Percentiles rank a stretch among this genome's conserved stretches.
Conservation (phyloP, 139 green algal species). For the Chlamydomonas sp. region DNA sequence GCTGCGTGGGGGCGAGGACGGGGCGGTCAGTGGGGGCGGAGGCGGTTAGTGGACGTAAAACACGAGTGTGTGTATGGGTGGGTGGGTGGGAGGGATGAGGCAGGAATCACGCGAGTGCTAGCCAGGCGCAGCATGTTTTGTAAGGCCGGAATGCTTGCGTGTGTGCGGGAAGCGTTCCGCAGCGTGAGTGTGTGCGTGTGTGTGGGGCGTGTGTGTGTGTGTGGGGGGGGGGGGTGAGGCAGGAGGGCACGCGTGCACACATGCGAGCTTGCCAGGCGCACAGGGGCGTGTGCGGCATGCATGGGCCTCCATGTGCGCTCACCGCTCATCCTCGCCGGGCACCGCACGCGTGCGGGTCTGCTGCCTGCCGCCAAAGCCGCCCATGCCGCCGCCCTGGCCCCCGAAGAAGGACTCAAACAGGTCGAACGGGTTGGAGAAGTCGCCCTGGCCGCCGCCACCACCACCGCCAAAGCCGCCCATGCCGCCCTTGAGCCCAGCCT, state of each 20-base stretch:
- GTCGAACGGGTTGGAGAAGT: slow-evolving; percentile 95
- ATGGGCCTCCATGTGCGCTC: neutral
- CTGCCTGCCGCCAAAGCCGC: slow-evolving; percentile 41
- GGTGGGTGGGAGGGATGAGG: too few relatives aligned
- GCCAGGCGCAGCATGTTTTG: too few relatives aligned
- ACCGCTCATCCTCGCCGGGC: slow-evolving; percentile 75
- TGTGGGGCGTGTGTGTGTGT: too few relatives aligned
- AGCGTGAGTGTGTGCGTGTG: too few relatives aligned
- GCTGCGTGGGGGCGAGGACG: slow-evolving; percentile 15
- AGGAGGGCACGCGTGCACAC: neutral
- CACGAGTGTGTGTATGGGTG: too few relatives aligned
- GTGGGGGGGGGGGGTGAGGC: neutral
- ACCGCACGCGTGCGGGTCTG: slow-evolving; percentile 34
- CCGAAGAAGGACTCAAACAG: slow-evolving; percentile 99
- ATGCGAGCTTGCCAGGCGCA: too few relatives aligned
- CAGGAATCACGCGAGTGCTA: too few relatives aligned
- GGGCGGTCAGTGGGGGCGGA: neutral
- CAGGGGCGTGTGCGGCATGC: too few relatives aligned
- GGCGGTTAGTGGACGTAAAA: too few relatives aligned
- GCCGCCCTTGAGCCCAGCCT: slow-evolving; percentile 87
- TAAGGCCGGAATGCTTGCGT: too few relatives aligned
- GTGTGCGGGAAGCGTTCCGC: too few relatives aligned
- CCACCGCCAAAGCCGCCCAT: slow-evolving; percentile 54
- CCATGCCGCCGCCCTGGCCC: slow-evolving; percentile 43
- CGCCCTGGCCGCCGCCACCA: slow-evolving; percentile 27